Conservation (phyloP, 768 basidiomycete species). For the Psilocybe azurescens region DNA sequence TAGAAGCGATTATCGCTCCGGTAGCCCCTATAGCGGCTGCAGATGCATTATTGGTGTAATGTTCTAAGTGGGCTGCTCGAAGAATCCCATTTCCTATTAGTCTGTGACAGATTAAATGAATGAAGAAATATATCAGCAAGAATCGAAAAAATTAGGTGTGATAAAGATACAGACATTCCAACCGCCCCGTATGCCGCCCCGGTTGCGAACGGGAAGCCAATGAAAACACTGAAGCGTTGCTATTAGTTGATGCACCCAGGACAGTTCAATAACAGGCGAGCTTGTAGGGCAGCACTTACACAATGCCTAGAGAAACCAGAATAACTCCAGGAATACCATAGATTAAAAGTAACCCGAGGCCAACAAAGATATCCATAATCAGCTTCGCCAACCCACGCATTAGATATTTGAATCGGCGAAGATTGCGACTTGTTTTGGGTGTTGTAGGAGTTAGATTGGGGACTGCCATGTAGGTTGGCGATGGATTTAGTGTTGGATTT, state of each 20-base stretch:
- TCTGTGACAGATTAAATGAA: slow-evolving; percentile 10
- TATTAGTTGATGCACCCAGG: neutral
- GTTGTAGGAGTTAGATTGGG: neutral
- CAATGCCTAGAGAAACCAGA: neutral
- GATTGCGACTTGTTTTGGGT: neutral
- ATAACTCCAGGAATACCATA: neutral
- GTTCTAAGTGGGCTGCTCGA: slow-evolving; percentile 17
- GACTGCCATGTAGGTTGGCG: neutral
- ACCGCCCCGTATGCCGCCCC: neutral
- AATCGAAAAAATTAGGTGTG: too few relatives aligned
- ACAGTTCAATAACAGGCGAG: neutral
- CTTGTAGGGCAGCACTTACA: neutral
- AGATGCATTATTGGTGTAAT: slow-evolving; percentile 21
- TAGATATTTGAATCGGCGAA: neutral
- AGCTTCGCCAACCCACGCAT: neutral
- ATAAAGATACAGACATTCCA: neutral
- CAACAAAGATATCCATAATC: neutral
- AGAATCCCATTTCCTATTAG: slow-evolving; percentile 29
- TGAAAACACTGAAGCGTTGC: neutral
- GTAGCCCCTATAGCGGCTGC: slow-evolving; percentile 30
- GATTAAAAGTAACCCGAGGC: neutral
- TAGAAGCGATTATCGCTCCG: slow-evolving; percentile 19
- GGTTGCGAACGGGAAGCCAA: neutral
- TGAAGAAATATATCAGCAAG: neutral
- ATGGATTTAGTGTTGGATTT: neutral